These are phyloP conservation scores for Gentiana straminea DNA, from an alignment of 257 asterid species.

Conservation along the genomic window DNA sequence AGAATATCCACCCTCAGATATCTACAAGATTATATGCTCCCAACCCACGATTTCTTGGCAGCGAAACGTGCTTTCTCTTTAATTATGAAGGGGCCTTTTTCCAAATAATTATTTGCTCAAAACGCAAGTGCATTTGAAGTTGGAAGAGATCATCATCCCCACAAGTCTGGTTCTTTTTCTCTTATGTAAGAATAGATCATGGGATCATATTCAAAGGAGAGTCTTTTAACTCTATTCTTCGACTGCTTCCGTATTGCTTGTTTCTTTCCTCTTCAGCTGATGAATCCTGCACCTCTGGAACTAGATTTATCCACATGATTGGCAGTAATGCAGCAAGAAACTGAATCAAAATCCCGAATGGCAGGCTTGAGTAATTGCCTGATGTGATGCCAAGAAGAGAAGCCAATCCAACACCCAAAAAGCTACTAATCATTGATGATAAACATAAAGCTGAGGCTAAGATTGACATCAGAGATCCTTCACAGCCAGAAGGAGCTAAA, in stretches of 20 bases:
- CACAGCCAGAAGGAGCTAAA: constrained; percentile 69
- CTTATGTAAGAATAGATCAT: constrained; percentile 36
- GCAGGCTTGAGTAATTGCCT: constrained; percentile 52
- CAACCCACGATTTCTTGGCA: too few species aligned
- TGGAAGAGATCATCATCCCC: constrained; percentile 16
- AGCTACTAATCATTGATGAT: constrained; percentile 55
- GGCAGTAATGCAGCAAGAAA: constrained; percentile 65
- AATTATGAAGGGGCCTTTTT: not conserved
- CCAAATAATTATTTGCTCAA: not conserved
- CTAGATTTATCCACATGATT: constrained; percentile 37
- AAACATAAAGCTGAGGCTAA: constrained; percentile 63
- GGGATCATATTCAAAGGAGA: constrained; percentile 23
- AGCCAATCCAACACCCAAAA: constrained; percentile 65
- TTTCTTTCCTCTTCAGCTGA: constrained; percentile 25
- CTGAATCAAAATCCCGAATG: constrained; percentile 60
- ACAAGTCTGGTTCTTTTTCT: constrained; percentile 41
- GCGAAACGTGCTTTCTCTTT: too few species aligned
- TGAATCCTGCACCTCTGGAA: constrained; percentile 30
- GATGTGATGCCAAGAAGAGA: constrained; percentile 50
- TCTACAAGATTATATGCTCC: too few species aligned
- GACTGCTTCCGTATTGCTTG: constrained; percentile 37
- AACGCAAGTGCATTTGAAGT: not conserved
- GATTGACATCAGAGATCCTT: constrained; percentile 73
- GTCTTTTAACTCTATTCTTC: constrained; percentile 51
- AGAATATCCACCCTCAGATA: too few species aligned